Base-by-base conservation (phyloP, 208 protist species). In the Leishmania martiniquensis region DNA sequence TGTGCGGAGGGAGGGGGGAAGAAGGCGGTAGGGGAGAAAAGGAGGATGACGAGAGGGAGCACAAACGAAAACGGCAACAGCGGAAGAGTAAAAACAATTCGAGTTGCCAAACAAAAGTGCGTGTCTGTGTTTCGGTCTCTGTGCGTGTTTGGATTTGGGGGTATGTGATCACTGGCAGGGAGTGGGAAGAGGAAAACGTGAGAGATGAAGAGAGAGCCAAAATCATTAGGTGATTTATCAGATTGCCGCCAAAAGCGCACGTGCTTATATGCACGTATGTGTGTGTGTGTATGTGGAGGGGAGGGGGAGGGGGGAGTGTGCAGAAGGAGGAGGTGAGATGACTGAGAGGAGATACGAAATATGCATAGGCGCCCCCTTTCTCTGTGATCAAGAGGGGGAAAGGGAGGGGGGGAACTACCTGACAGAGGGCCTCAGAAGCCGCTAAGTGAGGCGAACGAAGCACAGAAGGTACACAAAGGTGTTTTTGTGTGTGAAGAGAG, bases 1-100 rank as follows among this genome's bases (percentile, higher is more conserved):
- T n/a, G n/a, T n/a, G n/a, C n/a, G n/a, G n/a, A 42, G 37, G 34
- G 60, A 25, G 37, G 25, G 60, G 34, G 60, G 6, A 67, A 51
- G 12, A 39, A 76, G 47, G 32, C 45, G 22, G 20, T 47, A 71
- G 67, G 44, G 76, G 45, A 76, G 34, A 75, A 62, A 74, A 62
- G 54, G 59, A 78, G 59, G 69, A 45, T 44, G 45, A 54, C 29
- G 29, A 68, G 69, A 72, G 39, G 37, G 29, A 44, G 63, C 60
- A 77, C 77, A 66, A 52, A 72, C 1, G 62, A 54, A 70, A 52
- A 75, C 0, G 32, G 12, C 17, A 25, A 70, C 37, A 69, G 22
- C 7, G 17, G n/a, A n/a, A 47, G 4, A 32, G 17, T 0, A 71
- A 55, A 54, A 29, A 34, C 2, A 51, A 52, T 52, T 12, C 9